Evolutionary conservation across 768 basidiomycete genomes (phyloP).

Genomic region (Coprinopsis cinerea): DNA sequence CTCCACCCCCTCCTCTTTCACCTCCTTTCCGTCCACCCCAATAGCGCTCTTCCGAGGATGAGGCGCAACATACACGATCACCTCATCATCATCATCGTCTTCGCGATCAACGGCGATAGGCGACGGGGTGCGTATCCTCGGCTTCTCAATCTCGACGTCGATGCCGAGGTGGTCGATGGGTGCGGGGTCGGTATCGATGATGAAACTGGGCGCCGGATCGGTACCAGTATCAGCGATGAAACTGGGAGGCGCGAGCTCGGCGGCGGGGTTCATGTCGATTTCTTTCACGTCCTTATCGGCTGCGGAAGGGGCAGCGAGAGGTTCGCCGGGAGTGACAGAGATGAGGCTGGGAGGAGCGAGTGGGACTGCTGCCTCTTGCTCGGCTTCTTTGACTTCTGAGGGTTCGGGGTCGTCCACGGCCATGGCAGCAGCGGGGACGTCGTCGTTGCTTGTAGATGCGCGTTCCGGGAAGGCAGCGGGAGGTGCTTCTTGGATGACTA

Average conservation of each 20-base stretch:
- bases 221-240: not conserved
- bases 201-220: constrained; percentile 5
- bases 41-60: constrained; percentile 42
- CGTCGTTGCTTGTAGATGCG: not conserved
- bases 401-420: not conserved
- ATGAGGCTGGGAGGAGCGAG: not conserved
- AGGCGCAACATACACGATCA: constrained; percentile 75
- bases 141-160: constrained; percentile 10
- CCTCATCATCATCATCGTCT: constrained; percentile 49
- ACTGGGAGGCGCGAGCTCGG: not conserved
- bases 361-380: not conserved
- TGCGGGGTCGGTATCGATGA: constrained; percentile 15
- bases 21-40: not conserved
- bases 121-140: constrained; percentile 15
- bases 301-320: not conserved
- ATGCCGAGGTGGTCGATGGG: constrained; percentile 12
- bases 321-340: not conserved
- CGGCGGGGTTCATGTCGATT: constrained; percentile 7
- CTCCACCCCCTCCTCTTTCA: not conserved
- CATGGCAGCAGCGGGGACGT: not conserved
- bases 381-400: not conserved
- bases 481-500: no score
- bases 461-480: not conserved
- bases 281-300: not conserved
- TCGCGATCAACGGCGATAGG: constrained; percentile 5